Evolutionary conservation across 306 rosid genomes (phyloP).

Genomic region (Rubus parviflorus): DNA sequence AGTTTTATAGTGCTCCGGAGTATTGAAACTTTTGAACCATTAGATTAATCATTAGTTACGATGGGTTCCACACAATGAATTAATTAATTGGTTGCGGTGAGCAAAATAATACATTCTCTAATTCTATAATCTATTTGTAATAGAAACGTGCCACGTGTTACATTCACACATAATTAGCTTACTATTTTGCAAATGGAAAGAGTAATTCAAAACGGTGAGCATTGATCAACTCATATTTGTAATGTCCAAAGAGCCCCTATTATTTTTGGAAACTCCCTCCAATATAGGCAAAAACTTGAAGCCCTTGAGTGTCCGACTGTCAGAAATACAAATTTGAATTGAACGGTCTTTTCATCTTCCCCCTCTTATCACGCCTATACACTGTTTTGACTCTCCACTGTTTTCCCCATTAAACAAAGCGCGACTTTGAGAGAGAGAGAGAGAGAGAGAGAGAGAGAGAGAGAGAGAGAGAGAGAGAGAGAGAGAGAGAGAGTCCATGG

Average conservation of each 20-base stretch:
- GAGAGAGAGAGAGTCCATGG: conserved; percentile 6
- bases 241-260: neutral
- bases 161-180: too few species aligned
- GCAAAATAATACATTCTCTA: too few species aligned
- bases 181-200: too few species aligned
- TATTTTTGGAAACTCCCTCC: neutral
- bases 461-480: neutral
- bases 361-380: neutral
- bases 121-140: too few species aligned
- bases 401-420: neutral
- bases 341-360: conserved; percentile 1
- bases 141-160: too few species aligned
- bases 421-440: neutral
- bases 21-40: too few species aligned
- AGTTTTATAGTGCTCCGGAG: too few species aligned
- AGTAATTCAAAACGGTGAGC: too few species aligned
- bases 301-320: neutral
- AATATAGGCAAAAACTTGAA: neutral
- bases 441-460: neutral
- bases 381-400: neutral
- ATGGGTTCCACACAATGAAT: too few species aligned
- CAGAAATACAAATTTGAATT: neutral
- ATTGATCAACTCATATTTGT: neutral
- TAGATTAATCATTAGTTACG: too few species aligned
- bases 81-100: too few species aligned